Base-by-base conservation (phyloP, 2,329 filamentous ascomycete genomes). In the Nigrograna mackinnonii region DNA sequence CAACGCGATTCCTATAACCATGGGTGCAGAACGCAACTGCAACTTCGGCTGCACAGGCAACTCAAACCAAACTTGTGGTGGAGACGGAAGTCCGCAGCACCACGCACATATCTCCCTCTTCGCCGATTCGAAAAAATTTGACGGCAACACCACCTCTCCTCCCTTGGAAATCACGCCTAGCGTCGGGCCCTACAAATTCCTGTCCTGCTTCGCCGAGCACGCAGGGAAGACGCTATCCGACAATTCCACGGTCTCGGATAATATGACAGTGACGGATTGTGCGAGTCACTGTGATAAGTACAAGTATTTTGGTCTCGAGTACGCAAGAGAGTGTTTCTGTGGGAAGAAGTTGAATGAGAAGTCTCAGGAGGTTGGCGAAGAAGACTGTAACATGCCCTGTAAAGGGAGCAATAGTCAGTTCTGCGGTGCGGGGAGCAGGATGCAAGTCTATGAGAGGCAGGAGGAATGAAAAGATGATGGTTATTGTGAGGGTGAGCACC, bases 31-130 rank as follows among this genome's bases (percentile, higher is more conserved):
- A 1, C 45, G 37, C 6, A 47, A 79, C 47, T 83, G 80, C 63
- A 77, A 78, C 60, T 80, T 70, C 43, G 57, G 70, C 26, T 83
- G 80, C 46, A 52, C 64, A 0, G 79, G 79, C 1, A 71, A 76
- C 32, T 43, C 74, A 20, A 72, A 74, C 44, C 68, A 81, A 52
- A 69, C 75, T 13, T 83, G 80, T 33, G 79, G 80, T 36, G 79
- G 79, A 2, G 74, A 79, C 36, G 77, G 72, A 7, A 53, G 64
- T 11, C 54, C 65, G 6, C 49, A 60, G 65, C 64, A 51, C 22
- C n/a, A 6, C 67, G 69, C 22, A 44, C 69, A 5, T 77, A 71
- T 58, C 70, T 82, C 58, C 12, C 40, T 80, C 73, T 61, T 50
- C 37, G 54, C 19, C 47, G 54, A 54, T 34, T 40, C 35, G 2